Evolutionary conservation across 73 alveolate species (phyloP), one percentile per base, ranked within the genome.

Genomic region (Paramecium tetraurelia): DNA sequence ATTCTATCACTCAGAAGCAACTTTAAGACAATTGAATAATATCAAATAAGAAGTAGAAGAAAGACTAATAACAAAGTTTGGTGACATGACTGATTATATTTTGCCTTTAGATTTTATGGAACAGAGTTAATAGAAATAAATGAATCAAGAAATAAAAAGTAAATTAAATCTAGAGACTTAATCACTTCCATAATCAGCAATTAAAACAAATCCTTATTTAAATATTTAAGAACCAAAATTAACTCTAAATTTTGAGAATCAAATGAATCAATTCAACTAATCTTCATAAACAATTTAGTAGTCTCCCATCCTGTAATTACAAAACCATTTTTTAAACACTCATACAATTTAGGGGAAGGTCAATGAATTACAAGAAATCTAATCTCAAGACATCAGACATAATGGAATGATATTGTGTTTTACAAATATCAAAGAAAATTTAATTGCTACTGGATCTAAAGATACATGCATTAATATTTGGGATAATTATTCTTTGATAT

Each of bases 71-170:
- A 36, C 57, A 14, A 72, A 72, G 18, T 72, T 72, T 72, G 86
- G 86, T 14, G 59, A 72, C 11, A 72, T 72, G 86, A 11, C 20
- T 8, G 86, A 72, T 5, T 72, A 72, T 18, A 72, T 72, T 2
- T 43, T 72, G 14, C 86, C 86, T n/a, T 40, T 72, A 36, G 86
- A 72, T 72, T 72, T 12, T 72, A 72, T 72, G 57, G 36, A 72
- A 16, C 22, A 63, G 24, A 63, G 86, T 36, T 35, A 72, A 43
- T 29, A 72, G 36, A 72, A 72, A 35, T 33, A 68, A 24, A 31
- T 7, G 8, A 43, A 72, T 31, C 16, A 11, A 20, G 59, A 36
- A 72, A 38, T 31, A 1, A 72, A 72, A 72, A 20, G 36, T 72
- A 29, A 72, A 72, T 12, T 21, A 0, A 20, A 72, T 29, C 2